Percentiles rank a stretch among this genome's conserved stretches.
These are phyloP conservation scores for Funneliformis caledonium DNA, from an alignment of 371 early-diverging fungal genomes.

Conservation along the genomic window DNA sequence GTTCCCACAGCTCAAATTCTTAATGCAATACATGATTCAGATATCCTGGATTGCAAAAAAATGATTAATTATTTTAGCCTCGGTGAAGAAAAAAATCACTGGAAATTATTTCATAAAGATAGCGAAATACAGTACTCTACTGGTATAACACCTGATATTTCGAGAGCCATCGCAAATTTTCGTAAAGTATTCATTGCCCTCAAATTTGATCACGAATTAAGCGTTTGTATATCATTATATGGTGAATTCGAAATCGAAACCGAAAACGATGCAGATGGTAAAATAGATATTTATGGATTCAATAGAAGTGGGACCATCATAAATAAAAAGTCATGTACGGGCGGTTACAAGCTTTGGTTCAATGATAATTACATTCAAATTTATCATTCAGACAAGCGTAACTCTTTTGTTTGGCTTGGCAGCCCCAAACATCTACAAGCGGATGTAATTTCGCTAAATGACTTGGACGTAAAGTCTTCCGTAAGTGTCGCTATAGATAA, in stretches of 20 bases:
- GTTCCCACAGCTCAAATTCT: not conserved
- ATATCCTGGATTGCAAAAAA: not conserved
- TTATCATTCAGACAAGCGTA: not conserved
- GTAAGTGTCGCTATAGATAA: conserved; percentile 8
- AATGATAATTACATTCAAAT: not conserved
- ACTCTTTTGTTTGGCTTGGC: conserved; percentile 6
- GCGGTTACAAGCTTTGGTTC: not conserved
- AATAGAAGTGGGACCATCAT: not conserved
- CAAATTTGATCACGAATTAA: not conserved
- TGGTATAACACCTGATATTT: not conserved
- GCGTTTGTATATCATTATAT: not conserved
- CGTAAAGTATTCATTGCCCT: not conserved
- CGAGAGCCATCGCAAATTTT: not conserved
- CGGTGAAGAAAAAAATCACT: not conserved
- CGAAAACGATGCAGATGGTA: not conserved
- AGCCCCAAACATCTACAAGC: not conserved
- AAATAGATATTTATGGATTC: not conserved
- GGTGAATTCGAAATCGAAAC: not conserved
- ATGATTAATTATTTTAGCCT: not conserved
- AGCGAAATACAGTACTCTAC: not conserved
- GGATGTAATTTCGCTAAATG: not conserved
- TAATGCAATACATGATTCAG: not conserved
- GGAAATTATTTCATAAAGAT: not conserved
- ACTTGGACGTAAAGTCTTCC: not conserved
- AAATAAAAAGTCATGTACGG: not conserved